Base-by-base conservation (phyloP, 768 basidiomycete species). In the Amyloporia xantha region DNA sequence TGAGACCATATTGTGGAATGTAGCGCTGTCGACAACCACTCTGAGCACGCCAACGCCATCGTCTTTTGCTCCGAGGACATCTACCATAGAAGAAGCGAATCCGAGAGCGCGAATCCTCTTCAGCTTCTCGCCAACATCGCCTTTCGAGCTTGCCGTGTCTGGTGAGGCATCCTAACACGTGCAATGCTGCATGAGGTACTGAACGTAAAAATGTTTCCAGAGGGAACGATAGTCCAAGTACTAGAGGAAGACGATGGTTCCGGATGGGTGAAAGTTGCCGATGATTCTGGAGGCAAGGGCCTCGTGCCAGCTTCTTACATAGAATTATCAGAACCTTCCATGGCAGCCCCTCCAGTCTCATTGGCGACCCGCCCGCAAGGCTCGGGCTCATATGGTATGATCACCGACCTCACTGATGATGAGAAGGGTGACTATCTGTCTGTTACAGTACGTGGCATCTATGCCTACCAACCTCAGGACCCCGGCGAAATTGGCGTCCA, bases 231-330 rank as follows among this genome's bases (percentile, higher is more conserved):
- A 3, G 82, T 94, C 13, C 72, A 73, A 49, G 71, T 93, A 33
- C 60, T 88, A 17, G 89, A 92, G 61, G 77, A 81, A 52, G 88
- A 92, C 52, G 90, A 91, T 56, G 88, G 87, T 10, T 88, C 86
- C 13, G 89, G 89, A 2, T 91, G 89, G 90, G 77, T 86, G 10
- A 91, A 91, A 62, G 85, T 91, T 7, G 62, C 66, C 20, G 75
- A 85, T 58, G 59, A 66, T 33, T 63, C 64, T n/a, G 79, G 81
- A 51, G 72, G 73, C 48, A 76, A 77, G 56, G 89, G 89, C 7
- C 77, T 91, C 35, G 81, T 91, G 10, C 90, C 90, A n/a, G 86
- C 86, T n/a, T 81, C 86, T 20, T 91, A 91, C 70, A 63, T 90
- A 44, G 73, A 77, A 54, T 63, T 59, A 47, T 59, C 63, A 21